Conservation (phyloP, 2,329 filamentous ascomycete genomes). For the Sclerotinia glacialis region DNA sequence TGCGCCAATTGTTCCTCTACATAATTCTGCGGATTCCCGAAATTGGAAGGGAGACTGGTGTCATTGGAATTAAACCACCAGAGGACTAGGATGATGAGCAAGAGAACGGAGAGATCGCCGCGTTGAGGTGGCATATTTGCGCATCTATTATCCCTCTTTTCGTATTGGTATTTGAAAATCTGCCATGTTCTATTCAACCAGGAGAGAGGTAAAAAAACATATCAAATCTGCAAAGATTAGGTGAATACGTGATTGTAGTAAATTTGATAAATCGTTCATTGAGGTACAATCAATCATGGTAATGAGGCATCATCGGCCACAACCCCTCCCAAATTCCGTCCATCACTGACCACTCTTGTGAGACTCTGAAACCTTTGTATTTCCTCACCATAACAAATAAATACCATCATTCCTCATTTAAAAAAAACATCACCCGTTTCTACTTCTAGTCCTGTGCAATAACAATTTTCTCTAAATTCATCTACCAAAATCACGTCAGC, state of each 20-base stretch:
- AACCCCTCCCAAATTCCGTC: background rate
- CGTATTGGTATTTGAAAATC: background rate
- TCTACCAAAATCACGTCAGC: background rate
- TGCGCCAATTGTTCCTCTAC: conserved; percentile 49
- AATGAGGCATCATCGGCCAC: conserved; percentile 9
- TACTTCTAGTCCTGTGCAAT: background rate
- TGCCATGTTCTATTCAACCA: conserved; percentile 15
- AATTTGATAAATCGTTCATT: background rate
- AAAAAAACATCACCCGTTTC: conserved; percentile 3
- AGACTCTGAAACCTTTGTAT: conserved; percentile 9
- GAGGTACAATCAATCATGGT: background rate
- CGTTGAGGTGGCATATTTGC: conserved; percentile 34
- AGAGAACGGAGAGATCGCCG: conserved; percentile 34
- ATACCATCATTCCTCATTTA: background rate
- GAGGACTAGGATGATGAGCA: conserved; percentile 37
- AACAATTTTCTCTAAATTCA: background rate
- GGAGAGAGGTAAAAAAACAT: conserved; percentile 2
- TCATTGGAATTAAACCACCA: conserved; percentile 38
- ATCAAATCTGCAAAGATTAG: background rate
- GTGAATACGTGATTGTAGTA: background rate
- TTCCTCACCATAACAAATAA: background rate
- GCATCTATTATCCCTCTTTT: background rate
- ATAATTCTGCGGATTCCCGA: conserved; percentile 45
- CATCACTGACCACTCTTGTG: conserved; percentile 2
- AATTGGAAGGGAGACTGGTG: conserved; percentile 38